A percentile compares a stretch with the other conserved stretches of the same genome.
phyloP scores from a whole-genome alignment of 2,329 filamentous ascomycete genomes.

The Hypoxylon sp. region DNA sequence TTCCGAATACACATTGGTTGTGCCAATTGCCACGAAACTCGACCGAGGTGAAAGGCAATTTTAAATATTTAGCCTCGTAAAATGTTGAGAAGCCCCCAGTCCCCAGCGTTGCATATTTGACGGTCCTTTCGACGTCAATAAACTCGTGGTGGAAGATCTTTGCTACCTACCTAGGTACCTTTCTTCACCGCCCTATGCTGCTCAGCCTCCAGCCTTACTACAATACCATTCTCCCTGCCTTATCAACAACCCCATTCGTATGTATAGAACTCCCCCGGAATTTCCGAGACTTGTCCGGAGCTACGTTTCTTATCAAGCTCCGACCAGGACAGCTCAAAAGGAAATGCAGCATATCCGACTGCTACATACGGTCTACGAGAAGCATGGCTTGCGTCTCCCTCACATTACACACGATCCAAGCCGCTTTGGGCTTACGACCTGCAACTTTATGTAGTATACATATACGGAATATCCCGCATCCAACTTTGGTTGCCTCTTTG shows the following conservation, averaged over 20 bases:
- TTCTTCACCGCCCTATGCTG: conserved; percentile 29
- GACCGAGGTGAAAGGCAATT: conserved; percentile 2
- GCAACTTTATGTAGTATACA: conserved; percentile 24
- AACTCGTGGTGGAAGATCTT: conserved; percentile 5
- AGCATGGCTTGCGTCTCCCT: conserved; percentile 26
- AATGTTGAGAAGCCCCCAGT: conserved; percentile 18
- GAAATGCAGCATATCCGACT: conserved; percentile 21
- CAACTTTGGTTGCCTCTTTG: conserved; percentile 16
- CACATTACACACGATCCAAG: conserved; percentile 17
- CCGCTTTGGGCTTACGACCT: conserved; percentile 20
- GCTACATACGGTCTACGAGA: conserved; percentile 10
- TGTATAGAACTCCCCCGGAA: conserved; percentile 27
- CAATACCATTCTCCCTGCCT: conserved; percentile 21
- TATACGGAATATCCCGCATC: conserved; percentile 34
- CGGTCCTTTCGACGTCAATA: conserved; percentile 23
- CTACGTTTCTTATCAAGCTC: conserved; percentile 30
- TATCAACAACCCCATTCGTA: background rate
- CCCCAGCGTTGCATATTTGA: conserved; percentile 18
- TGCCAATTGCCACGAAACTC: conserved; percentile 20
- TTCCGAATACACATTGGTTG: conserved; percentile 24
- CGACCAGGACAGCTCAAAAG: conserved; percentile 21
- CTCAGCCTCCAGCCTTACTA: conserved; percentile 45
- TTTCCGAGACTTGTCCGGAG: conserved; percentile 30
- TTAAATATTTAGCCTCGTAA: conserved; percentile 25
- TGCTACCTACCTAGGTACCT: background rate